Evolutionary conservation across 164 flowering plant genomes (phyloP).

Genomic region (Macadamia tetraphylla): DNA sequence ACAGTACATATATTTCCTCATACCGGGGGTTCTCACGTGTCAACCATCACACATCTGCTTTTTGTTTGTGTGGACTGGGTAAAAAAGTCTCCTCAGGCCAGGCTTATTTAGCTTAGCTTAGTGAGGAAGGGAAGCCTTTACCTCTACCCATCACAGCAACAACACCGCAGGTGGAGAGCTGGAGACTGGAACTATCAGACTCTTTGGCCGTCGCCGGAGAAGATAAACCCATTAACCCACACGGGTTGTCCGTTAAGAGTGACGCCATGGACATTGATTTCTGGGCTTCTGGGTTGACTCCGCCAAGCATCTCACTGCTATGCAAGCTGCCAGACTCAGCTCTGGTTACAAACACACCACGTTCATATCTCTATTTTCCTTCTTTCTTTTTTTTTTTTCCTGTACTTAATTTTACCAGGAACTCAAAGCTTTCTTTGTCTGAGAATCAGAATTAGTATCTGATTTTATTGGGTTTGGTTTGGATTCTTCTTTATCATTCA

Average conservation of each 20-base stretch:
- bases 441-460: neutral
- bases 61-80: no score
- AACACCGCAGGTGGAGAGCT: no score
- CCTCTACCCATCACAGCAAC: no score
- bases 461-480: neutral
- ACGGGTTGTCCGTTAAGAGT: neutral
- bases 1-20: no score
- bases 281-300: slow-evolving; percentile 47
- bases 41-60: no score
- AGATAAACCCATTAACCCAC: neutral
- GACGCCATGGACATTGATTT: slow-evolving; percentile 48
- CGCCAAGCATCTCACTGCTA: slow-evolving; percentile 33
- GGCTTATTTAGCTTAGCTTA: no score
- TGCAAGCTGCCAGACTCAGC: slow-evolving; percentile 36
- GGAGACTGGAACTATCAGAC: no score
- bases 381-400: neutral
- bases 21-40: no score
- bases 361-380: neutral
- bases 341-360: slow-evolving; percentile 26
- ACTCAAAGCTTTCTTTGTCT: neutral
- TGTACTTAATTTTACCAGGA: neutral
- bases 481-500: neutral
- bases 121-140: no score
- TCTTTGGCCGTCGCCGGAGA: no score
- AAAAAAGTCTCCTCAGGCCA: no score